Conservation (phyloP, 805 yeast species). For the Monosporozyma aquatica region DNA sequence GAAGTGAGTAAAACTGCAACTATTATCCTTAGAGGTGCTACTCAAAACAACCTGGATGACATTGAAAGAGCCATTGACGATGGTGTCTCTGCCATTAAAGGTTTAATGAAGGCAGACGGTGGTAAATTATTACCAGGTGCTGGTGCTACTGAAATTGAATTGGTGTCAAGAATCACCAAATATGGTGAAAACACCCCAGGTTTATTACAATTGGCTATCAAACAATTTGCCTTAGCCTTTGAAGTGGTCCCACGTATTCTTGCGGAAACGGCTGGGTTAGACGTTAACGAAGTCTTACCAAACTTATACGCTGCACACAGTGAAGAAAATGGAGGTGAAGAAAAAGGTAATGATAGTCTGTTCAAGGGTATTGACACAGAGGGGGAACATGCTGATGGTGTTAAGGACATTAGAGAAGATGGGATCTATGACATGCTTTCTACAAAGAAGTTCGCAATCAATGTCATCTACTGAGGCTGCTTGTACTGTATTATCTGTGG, state of each 20-base stretch:
- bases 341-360: constrained; percentile 10
- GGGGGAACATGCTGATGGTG: constrained; percentile 55
- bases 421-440: constrained; percentile 73
- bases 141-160: constrained; percentile 87
- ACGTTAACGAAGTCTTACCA: constrained; percentile 82
- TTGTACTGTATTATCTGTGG: constrained; percentile 38
- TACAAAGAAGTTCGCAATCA: constrained; percentile 78
- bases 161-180: constrained; percentile 66
- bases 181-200: constrained; percentile 95
- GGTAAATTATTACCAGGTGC: constrained; percentile 85
- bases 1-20: constrained; percentile 77
- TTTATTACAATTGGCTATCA: constrained; percentile 82
- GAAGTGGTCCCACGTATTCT: constrained; percentile 88
- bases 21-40: constrained; percentile 90
- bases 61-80: constrained; percentile 96
- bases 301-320: constrained; percentile 77
- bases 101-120: constrained; percentile 73
- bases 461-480: constrained; percentile 95
- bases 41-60: constrained; percentile 87
- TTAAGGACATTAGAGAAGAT: constrained; percentile 57
- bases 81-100: constrained; percentile 87
- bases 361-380: constrained; percentile 68
- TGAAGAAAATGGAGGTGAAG: constrained; percentile 8
- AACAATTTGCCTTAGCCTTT: constrained; percentile 87
- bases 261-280: constrained; percentile 91